Percentiles rank a stretch among this genome's conserved stretches.
Conservation (phyloP, 352 stramenopile species). For the Halophytophthora batemanensis region DNA sequence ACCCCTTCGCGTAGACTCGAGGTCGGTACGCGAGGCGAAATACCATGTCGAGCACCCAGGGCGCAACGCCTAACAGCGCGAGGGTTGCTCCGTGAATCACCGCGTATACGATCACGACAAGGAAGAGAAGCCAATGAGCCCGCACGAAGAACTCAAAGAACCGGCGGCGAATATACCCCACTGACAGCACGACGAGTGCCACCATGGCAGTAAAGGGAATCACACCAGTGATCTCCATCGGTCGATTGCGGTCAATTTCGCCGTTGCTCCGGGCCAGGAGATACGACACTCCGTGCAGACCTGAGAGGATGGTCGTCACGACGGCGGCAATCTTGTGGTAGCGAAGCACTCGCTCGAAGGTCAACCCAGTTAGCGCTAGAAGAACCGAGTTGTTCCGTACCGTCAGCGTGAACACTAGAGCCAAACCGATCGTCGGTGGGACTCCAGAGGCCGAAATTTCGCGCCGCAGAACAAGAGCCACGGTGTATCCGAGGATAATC, state of each 20-base stretch:
- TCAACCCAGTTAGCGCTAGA: conserved; percentile 20
- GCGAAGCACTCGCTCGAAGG: conserved; percentile 30
- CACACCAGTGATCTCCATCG: neutral
- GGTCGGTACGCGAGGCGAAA: conserved; percentile 13
- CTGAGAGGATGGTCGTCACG: conserved; percentile 16
- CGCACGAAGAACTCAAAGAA: conserved; percentile 40
- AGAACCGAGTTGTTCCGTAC: conserved; percentile 39
- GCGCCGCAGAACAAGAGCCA: neutral
- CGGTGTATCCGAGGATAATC: conserved; percentile 4
- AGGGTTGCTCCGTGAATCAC: conserved; percentile 23
- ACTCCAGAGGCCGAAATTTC: conserved; percentile 3
- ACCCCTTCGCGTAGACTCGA: conserved; percentile 2
- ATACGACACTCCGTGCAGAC: conserved; percentile 26
- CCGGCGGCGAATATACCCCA: conserved; percentile 19
- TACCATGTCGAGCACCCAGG: conserved; percentile 21
- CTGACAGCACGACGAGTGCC: conserved; percentile 15
- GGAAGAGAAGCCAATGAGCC: conserved; percentile 31
- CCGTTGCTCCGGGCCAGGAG: conserved; percentile 4
- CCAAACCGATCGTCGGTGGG: conserved; percentile 15
- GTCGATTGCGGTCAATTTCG: neutral
- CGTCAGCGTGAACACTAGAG: conserved; percentile 21
- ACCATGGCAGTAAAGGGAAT: conserved; percentile 18
- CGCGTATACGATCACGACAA: conserved; percentile 19
- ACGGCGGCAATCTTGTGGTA: conserved; percentile 33
- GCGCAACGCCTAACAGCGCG: conserved; percentile 12